Base-by-base conservation (phyloP, 495 filamentous ascomycete species). In the Aspergillus ellipticus region DNA sequence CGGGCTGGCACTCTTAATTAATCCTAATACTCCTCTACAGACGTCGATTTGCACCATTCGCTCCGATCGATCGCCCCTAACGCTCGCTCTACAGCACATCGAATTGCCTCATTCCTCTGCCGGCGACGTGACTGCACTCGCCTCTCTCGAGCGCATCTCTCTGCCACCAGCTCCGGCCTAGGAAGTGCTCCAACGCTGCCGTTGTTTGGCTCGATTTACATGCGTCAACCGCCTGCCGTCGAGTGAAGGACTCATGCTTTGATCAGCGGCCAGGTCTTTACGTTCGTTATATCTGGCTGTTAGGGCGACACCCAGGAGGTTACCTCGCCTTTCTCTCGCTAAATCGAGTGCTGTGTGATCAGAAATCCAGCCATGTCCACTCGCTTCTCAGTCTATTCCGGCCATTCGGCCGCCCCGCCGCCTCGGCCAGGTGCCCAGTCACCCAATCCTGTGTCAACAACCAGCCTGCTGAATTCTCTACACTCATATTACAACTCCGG, bases 311-410 rank as follows among this genome's bases (percentile, higher is more conserved):
- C 20, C 17, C 39, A 16, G 17, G 16, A n/a, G 16, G 17, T 4
- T 6, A 28, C 13, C n/a, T 26, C 13, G 7, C 49, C 20, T 52
- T 19, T 28, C 21, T 16, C 11, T 48, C 33, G 53, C 46, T 19
- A 1, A 51, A 47, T 24, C 21, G 6, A 17, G 11, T 48, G 21
- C 37, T 28, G 37, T 48, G 35, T 45, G 39, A n/a, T 11, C 33
- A 24, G 10, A 28, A 21, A 43, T 20, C 24, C 20, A 62, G 54
- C 61, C 70, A 94, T 86, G 80, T 88, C 90, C 77, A 82, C 87
- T 70, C 89, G 92, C 60, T 88, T 89, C 76, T 96, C 93, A 26
- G 84, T 89, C 70, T 95, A 89, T 70, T 97, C 93, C 50, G 86
- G 80, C 64, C 78, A 82, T 60, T 92, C 89, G 46, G 82, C 83